Percentiles rank a stretch among this genome's conserved stretches.
Conservation (phyloP, 768 basidiomycete genomes). For the Rhodosporidiobolus sp. region DNA sequence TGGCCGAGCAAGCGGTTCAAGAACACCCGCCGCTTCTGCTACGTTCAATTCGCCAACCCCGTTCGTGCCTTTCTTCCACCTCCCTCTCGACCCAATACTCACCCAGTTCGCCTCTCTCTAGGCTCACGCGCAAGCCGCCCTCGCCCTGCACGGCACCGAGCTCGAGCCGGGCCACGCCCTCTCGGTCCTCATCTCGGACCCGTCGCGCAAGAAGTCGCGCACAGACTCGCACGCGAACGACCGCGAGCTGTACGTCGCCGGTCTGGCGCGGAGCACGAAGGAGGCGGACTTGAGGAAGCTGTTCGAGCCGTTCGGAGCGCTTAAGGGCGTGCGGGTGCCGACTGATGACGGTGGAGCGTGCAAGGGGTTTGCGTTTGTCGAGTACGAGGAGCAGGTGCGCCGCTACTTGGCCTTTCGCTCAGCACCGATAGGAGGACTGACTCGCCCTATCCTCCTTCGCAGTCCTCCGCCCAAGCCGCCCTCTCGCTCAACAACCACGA, state of each 20-base stretch:
- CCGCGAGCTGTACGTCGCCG: conserved; percentile 81
- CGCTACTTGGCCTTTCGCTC: background rate
- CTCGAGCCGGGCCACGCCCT: conserved; percentile 66
- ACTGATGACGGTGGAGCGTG: conserved; percentile 65
- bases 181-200: conserved; percentile 83
- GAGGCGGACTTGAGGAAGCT: conserved; percentile 73
- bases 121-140: conserved; percentile 64
- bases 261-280: conserved; percentile 71
- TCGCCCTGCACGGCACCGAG: conserved; percentile 75
- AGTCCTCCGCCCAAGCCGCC: conserved; percentile 70
- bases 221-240: conserved; percentile 81
- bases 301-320: conserved; percentile 73
- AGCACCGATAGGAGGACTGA: background rate
- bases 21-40: conserved; percentile 83
- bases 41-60: conserved; percentile 82
- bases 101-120: conserved; percentile 35
- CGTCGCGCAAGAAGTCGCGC: conserved; percentile 81
- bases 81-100: background rate
- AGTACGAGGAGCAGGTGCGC: conserved; percentile 78
- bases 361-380: conserved; percentile 88
- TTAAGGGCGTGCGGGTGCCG: conserved; percentile 78
- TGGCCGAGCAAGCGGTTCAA: conserved; percentile 99
- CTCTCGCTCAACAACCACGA: conserved; percentile 80
- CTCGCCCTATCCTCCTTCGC: background rate
- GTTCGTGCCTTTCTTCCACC: conserved; percentile 54